Conservation (phyloP, 164 flowering plant genomes). For the Chloranthus sessilifolius region DNA sequence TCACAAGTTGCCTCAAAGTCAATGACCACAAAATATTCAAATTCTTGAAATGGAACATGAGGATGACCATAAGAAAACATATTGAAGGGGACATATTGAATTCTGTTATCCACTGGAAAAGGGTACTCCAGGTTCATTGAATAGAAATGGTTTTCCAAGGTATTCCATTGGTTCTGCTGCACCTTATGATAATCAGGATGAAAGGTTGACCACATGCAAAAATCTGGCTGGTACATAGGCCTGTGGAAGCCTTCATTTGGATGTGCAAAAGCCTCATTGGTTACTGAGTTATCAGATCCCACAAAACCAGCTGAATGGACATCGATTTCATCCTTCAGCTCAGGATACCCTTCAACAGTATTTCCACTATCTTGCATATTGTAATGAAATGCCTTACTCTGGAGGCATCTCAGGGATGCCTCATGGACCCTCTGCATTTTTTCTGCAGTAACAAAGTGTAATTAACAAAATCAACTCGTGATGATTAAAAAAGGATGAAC, state of each 20-base stretch:
- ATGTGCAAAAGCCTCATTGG: conserved; percentile 32
- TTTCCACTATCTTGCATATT: conserved; percentile 29
- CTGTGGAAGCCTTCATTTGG: conserved; percentile 29
- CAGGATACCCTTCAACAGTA: conserved; percentile 29
- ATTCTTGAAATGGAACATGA: conserved; percentile 57
- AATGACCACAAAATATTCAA: conserved; percentile 92
- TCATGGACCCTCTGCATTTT: conserved; percentile 51
- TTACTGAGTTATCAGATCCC: conserved; percentile 22
- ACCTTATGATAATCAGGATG: conserved; percentile 42
- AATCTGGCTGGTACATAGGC: conserved; percentile 35
- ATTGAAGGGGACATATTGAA: conserved; percentile 45
- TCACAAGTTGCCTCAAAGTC: conserved; percentile 99
- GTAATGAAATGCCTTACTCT: conserved; percentile 35
- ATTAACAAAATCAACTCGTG: neutral
- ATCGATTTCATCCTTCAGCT: conserved; percentile 32
- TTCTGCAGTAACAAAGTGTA: conserved; percentile 31
- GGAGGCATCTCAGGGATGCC: conserved; percentile 61
- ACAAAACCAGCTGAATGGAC: conserved; percentile 26
- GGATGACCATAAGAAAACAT: conserved; percentile 43
- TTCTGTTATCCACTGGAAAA: conserved; percentile 33
- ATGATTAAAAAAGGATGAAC: neutral
- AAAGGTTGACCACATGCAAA: conserved; percentile 33
- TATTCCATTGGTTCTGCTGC: conserved; percentile 40
- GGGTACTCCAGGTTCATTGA: conserved; percentile 26
- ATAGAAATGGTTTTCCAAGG: conserved; percentile 36